These are phyloP conservation scores for Cephaloascus fragrans DNA, from an alignment of 805 yeast genomes.

Conservation along the genomic window DNA sequence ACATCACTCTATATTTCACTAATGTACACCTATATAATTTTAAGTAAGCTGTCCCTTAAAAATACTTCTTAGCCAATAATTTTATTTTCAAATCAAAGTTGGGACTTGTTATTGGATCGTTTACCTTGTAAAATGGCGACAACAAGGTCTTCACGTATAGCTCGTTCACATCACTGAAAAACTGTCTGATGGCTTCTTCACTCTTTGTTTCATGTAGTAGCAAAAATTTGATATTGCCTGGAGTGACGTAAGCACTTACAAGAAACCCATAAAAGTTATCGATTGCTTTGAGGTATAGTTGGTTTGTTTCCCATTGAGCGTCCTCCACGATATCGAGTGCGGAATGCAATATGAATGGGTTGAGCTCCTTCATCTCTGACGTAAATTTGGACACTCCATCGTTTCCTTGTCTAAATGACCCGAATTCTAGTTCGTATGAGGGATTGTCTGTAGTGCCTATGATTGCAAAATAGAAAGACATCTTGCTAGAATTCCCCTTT, in stretches of 20 bases:
- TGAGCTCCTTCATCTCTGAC: constrained; percentile 62
- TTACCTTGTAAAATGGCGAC: constrained; percentile 77
- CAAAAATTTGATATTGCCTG: constrained; percentile 77
- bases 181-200: constrained; percentile 73
- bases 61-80: constrained; percentile 63
- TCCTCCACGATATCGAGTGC: constrained; percentile 90
- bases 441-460: constrained; percentile 85
- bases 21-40: too few species aligned
- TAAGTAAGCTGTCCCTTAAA: constrained; percentile 35
- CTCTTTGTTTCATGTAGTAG: constrained; percentile 51
- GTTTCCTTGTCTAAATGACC: constrained; percentile 58
- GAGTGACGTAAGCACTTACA: constrained; percentile 81
- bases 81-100: constrained; percentile 71
- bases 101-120: constrained; percentile 64
- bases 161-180: constrained; percentile 79
- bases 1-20: too few species aligned
- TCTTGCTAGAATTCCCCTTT: constrained; percentile 13
- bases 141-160: constrained; percentile 75
- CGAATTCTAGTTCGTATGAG: constrained; percentile 78
- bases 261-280: constrained; percentile 80
- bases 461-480: constrained; percentile 85
- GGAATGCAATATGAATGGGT: constrained; percentile 83
- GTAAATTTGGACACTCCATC: constrained; percentile 61
- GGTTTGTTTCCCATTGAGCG: constrained; percentile 65
- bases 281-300: constrained; percentile 62